These are phyloP conservation scores for Lepidium aucheri DNA, from an alignment of 345 rosid species.

Conservation along the genomic window DNA sequence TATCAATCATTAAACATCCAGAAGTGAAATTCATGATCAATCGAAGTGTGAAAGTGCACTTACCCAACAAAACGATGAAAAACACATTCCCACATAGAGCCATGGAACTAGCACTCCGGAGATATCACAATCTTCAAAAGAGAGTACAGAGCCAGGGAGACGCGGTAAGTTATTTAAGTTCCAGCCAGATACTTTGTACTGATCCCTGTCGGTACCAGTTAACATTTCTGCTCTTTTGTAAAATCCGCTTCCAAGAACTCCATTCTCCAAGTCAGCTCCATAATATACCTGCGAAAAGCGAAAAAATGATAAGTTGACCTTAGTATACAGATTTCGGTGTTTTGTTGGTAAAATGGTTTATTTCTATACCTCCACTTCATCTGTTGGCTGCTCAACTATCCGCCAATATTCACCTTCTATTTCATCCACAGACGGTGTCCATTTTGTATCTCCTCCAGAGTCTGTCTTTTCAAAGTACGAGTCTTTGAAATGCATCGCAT, in stretches of 20 bases:
- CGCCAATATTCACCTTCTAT: constrained; percentile 99
- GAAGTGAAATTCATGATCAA: not conserved
- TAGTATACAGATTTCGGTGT: not conserved
- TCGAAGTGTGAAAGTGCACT: constrained; percentile 5
- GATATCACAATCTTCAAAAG: constrained; percentile 84
- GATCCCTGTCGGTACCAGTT: constrained; percentile 35
- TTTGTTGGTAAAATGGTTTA: not conserved
- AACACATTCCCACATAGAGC: constrained; percentile 96
- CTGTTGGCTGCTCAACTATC: constrained; percentile 78
- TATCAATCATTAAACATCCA: not conserved
- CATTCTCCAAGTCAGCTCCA: constrained; percentile 96
- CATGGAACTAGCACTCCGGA: constrained; percentile 97
- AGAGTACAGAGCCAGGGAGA: constrained; percentile 78
- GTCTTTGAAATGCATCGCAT: constrained; percentile 59
- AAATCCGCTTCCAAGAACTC: constrained; percentile 86
- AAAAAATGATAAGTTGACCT: not conserved
- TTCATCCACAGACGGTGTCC: constrained; percentile 58
- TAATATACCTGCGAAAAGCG: constrained; percentile 59
- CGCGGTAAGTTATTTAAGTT: constrained; percentile 91
- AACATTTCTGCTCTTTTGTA: constrained; percentile 41
- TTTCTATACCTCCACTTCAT: constrained; percentile 79
- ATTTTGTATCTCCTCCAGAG: constrained; percentile 20
- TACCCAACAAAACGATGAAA: constrained; percentile 99
- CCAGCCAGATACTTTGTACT: constrained; percentile 78
- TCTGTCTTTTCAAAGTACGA: constrained; percentile 53